phyloP scores from a whole-genome alignment of 2,329 filamentous ascomycete genomes.

The Fusarium poae region DNA sequence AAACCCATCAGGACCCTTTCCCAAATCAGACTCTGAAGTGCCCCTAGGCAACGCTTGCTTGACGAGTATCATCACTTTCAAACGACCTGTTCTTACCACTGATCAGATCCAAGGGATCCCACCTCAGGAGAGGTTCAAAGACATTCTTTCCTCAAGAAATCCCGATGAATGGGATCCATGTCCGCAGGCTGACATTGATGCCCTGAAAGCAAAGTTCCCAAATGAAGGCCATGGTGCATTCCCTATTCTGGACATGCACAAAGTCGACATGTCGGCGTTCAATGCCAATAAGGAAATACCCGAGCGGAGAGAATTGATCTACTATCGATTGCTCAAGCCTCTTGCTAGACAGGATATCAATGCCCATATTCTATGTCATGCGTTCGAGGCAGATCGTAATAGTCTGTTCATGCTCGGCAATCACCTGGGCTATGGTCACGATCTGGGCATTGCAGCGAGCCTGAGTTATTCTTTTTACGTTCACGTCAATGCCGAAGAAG shows the following conservation, averaged over 20 bases:
- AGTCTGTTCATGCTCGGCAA: constrained; percentile 65
- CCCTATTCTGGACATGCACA: constrained; percentile 66
- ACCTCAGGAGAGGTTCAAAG: constrained; percentile 59
- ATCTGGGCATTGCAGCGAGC: constrained; percentile 59
- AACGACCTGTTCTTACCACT: constrained; percentile 55
- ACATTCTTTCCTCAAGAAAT: constrained; percentile 55
- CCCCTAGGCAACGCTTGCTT: constrained; percentile 62
- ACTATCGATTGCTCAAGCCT: constrained; percentile 63
- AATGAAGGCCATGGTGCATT: constrained; percentile 59
- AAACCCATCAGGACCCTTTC: constrained; percentile 54
- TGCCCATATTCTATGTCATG: constrained; percentile 62
- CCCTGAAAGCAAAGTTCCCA: constrained; percentile 54
- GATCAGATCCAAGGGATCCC: constrained; percentile 57
- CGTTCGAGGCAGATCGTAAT: constrained; percentile 67
- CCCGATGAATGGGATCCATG: constrained; percentile 60
- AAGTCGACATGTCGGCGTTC: constrained; percentile 64
- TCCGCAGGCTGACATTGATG: constrained; percentile 62
- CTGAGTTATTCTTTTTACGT: constrained; percentile 66
- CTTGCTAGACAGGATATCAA: constrained; percentile 58
- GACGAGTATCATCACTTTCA: constrained; percentile 66
- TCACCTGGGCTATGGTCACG: constrained; percentile 61
- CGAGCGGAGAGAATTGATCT: constrained; percentile 62
- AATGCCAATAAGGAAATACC: constrained; percentile 59
- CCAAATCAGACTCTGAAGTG: constrained; percentile 55
- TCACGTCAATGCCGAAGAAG: constrained; percentile 63